Conservation (phyloP, 2,329 filamentous ascomycete species). For the Phyllachora maydis region DNA sequence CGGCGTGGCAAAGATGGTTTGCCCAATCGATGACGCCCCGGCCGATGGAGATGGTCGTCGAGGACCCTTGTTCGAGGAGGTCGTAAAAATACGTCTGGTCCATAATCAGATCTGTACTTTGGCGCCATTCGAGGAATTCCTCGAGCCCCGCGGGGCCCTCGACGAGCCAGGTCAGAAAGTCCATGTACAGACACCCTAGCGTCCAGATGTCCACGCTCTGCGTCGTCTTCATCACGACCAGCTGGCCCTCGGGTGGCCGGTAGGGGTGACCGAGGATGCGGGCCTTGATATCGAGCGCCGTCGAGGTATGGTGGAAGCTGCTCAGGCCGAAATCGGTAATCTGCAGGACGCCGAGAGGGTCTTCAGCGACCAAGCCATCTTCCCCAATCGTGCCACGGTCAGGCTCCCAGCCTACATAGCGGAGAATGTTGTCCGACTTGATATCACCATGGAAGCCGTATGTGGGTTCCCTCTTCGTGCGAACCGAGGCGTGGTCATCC, state of each 20-base stretch:
- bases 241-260: constrained; percentile 5
- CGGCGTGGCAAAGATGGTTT: not conserved
- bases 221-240: constrained; percentile 1
- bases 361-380: no score
- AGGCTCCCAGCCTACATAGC: constrained; percentile 2
- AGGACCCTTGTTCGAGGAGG: not conserved
- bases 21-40: not conserved
- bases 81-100: not conserved
- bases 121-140: constrained; percentile 1
- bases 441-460: constrained; percentile 2
- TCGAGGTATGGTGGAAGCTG: constrained; percentile 7
- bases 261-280: constrained; percentile 11
- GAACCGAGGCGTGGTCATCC: no score
- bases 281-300: constrained; percentile 10
- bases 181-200: constrained; percentile 2
- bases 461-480: no score
- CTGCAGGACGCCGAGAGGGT: constrained; percentile 4
- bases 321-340: constrained; percentile 7
- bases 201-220: constrained; percentile 3
- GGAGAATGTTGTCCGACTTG: constrained; percentile 3
- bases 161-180: constrained; percentile 2
- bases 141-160: constrained; percentile 1
- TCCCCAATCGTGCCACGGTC: no score
- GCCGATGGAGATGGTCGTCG: not conserved
- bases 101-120: not conserved